A percentile compares a stretch with the other conserved stretches of the same genome.
These are phyloP conservation scores for Sungouiella blattae DNA, from an alignment of 805 yeast species.

Conservation along the genomic window DNA sequence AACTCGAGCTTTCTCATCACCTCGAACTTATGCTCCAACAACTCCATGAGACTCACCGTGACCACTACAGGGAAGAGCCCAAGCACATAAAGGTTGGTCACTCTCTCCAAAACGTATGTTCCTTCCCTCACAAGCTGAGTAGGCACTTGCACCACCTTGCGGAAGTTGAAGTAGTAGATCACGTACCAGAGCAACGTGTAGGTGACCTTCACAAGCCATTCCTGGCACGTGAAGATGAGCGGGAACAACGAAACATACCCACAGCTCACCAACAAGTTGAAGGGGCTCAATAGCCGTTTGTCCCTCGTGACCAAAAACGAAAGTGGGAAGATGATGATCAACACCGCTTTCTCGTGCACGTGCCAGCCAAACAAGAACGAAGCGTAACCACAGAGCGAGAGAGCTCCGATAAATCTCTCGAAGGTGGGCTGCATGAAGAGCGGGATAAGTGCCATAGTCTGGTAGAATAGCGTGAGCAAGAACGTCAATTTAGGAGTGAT, in stretches of 20 bases:
- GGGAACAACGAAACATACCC: slow-evolving; percentile 91
- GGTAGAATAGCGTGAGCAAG: slow-evolving; percentile 78
- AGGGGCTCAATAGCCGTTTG: slow-evolving; percentile 66
- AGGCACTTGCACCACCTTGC: slow-evolving; percentile 65
- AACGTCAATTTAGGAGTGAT: slow-evolving; percentile 78
- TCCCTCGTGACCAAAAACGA: slow-evolving; percentile 72
- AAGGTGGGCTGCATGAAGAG: slow-evolving; percentile 65
- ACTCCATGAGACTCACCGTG: slow-evolving; percentile 41
- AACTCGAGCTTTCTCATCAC: slow-evolving; percentile 64
- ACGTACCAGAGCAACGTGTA: slow-evolving; percentile 86
- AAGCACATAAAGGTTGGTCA: slow-evolving; percentile 61
- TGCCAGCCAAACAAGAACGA: slow-evolving; percentile 98
- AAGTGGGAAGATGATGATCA: slow-evolving; percentile 84
- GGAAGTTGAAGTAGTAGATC: slow-evolving; percentile 67
- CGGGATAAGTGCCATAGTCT: slow-evolving; percentile 72
- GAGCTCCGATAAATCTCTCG: slow-evolving; percentile 74
- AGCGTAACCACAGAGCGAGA: slow-evolving; percentile 87
- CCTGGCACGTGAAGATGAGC: slow-evolving; percentile 72
- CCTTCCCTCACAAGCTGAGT: slow-evolving; percentile 21
- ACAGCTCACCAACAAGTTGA: slow-evolving; percentile 66
- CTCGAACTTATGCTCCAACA: slow-evolving; percentile 51
- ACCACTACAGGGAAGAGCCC: slow-evolving; percentile 64
- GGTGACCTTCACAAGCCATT: slow-evolving; percentile 69
- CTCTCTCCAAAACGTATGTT: slow-evolving; percentile 56
- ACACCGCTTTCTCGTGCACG: slow-evolving; percentile 96